Conservation (phyloP, 805 yeast species). For the Kazachstania africana region DNA sequence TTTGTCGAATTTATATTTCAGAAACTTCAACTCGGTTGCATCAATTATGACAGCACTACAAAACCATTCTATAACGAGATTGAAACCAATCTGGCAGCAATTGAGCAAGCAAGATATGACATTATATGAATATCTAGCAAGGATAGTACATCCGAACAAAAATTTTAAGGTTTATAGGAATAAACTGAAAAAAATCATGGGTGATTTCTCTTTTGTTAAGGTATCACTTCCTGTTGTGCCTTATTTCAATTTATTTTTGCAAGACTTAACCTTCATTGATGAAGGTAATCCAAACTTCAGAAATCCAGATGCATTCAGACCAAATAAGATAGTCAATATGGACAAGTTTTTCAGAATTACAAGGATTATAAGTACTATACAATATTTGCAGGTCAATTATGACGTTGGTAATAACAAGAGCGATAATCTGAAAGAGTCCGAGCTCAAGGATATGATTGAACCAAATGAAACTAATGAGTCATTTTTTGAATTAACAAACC, state of each 20-base stretch:
- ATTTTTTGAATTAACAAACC: conserved; percentile 17
- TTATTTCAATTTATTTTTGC: conserved; percentile 60
- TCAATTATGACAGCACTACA: conserved; percentile 70
- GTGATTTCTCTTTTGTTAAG: conserved; percentile 25
- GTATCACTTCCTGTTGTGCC: conserved; percentile 56
- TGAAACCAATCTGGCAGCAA: conserved; percentile 46
- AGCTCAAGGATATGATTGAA: too few relatives aligned
- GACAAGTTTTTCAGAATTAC: conserved; percentile 64
- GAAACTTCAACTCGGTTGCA: conserved; percentile 70
- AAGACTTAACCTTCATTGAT: conserved; percentile 68
- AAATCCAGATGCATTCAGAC: conserved; percentile 39
- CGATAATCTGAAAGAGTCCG: too few relatives aligned
- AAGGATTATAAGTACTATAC: conserved; percentile 52
- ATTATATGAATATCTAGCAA: conserved; percentile 49
- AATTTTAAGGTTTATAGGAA: conserved; percentile 59
- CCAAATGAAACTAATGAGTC: conserved; percentile 12
- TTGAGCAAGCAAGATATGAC: conserved; percentile 49
- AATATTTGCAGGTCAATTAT: conserved; percentile 56
- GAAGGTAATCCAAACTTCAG: conserved; percentile 71
- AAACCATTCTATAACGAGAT: conserved; percentile 55
- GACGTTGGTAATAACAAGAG: conserved; percentile 1
- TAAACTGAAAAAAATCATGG: conserved; percentile 44
- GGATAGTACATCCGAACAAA: conserved; percentile 64
- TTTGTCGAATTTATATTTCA: conserved; percentile 55
- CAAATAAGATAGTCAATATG: conserved; percentile 47